phyloP scores from a whole-genome alignment of 441 rosid genomes.

The Pelargonium australe region DNA sequence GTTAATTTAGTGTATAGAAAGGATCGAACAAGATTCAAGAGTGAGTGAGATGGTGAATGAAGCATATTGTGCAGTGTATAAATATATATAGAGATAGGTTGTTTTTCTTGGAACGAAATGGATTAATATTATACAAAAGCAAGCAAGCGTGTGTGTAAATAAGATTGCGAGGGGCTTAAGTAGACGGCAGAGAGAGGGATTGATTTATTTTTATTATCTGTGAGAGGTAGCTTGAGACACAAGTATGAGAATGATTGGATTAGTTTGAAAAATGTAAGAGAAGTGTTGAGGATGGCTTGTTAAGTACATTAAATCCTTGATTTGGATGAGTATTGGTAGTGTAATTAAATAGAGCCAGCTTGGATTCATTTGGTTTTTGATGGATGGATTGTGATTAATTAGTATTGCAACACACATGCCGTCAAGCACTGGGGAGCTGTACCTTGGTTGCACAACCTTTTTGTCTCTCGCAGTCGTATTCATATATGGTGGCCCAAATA shows the following conservation, averaged over 20 bases:
- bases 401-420: too few species aligned
- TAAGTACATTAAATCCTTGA: neutral
- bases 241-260: neutral
- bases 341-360: neutral
- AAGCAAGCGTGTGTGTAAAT: neutral
- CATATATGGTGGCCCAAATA: too few species aligned
- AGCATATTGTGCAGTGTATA: too few species aligned
- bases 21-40: neutral
- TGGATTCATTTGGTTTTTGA: too few species aligned
- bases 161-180: neutral
- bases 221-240: neutral
- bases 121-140: neutral
- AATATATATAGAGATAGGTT: neutral
- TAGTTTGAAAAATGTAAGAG: too few species aligned
- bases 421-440: too few species aligned
- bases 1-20: neutral
- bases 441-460: too few species aligned
- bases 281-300: too few species aligned
- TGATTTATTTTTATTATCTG: too few species aligned
- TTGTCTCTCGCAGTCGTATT: too few species aligned
- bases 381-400: too few species aligned
- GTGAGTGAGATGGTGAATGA: neutral
- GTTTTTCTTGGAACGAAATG: neutral
- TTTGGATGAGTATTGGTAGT: neutral
- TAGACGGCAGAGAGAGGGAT: neutral